Conservation (phyloP, 1,284 basidiomycete species). For the Lentinula novae-zelandiae region DNA sequence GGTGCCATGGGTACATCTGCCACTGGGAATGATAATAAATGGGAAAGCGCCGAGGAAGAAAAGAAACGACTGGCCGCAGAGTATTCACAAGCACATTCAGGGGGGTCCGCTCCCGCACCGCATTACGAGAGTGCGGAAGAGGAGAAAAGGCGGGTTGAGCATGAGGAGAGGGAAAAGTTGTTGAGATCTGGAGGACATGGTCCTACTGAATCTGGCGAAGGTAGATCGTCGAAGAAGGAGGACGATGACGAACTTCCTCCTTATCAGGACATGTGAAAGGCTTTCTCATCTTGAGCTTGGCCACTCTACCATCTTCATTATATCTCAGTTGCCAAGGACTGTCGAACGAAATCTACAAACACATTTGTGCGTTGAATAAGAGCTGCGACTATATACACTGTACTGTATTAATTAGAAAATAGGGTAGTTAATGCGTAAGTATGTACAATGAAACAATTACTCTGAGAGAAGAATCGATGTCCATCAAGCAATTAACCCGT, state of each 20-base stretch:
- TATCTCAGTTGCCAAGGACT: neutral
- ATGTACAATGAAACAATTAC: neutral
- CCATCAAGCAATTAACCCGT: no score
- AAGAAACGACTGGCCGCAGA: slow-evolving; percentile 43
- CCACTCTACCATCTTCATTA: neutral
- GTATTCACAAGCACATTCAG: slow-evolving; percentile 30
- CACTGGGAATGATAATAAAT: slow-evolving; percentile 18
- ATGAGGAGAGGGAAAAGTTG: slow-evolving; percentile 59
- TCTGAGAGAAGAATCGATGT: no score
- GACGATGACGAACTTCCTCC: slow-evolving; percentile 60
- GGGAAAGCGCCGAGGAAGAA: slow-evolving; percentile 50
- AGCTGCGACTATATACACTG: neutral
- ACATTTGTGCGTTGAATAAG: neutral
- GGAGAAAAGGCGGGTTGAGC: slow-evolving; percentile 66
- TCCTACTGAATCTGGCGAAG: neutral
- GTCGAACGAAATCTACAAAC: neutral
- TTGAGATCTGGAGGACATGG: slow-evolving; percentile 28
- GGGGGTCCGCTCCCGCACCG: slow-evolving; percentile 16
- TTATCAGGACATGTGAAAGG: slow-evolving; percentile 52
- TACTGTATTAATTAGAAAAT: neutral
- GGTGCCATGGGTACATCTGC: slow-evolving; percentile 15
- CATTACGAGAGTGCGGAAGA: slow-evolving; percentile 53
- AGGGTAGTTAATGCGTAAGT: neutral
- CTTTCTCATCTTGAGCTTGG: neutral
- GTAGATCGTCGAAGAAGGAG: slow-evolving; percentile 17